Base-by-base conservation (phyloP, 352 stramenopile species). In the Labyrinthula sp. region DNA sequence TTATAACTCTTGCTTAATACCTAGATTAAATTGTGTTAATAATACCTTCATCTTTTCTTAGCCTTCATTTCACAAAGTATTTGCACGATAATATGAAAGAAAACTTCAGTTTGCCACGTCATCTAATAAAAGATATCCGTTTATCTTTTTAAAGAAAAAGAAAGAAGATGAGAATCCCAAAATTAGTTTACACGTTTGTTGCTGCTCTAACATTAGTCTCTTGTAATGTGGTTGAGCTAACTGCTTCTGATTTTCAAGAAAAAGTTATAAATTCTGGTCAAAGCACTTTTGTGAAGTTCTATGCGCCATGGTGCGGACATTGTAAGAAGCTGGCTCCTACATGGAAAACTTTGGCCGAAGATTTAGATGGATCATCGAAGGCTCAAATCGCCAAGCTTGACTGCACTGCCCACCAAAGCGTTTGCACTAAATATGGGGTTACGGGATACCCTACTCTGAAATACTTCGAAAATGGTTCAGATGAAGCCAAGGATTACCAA, bases 221-320 rank as follows among this genome's bases (percentile, higher is more conserved):
- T 7, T 22, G 28, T n/a, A 30, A 15, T 7, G 27, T 38, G 1
- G 20, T 40, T 27, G 35, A 43, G 40, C 43, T 58, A 22, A 40
- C 21, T 0, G 18, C 21, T 15, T 34, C 9, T 6, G 40, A 46
- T 29, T 61, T 59, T 25, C 23, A 61, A 12, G 26, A 46, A 6
- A 27, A 52, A 15, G 49, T 59, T 8, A 27, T 54, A 9, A 31
- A 36, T 9, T 50, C 28, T 14, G 55, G 55, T 20, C 59, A 61
- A 37, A 56, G 48, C 40, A 37, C 27, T 36, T 59, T 61, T 30
- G 49, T 61, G 22, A 59, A 57, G 46, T 61, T 61, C 41, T 49
- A 39, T 29, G 55, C 55, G 48, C 55, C 55, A 2, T 61, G 55
- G 55, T 61, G 41, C 30, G 55, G 55, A 6, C 55, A 61, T 38